phyloP scores from a whole-genome alignment of 2,329 filamentous ascomycete genomes.

The Phialophora chinensis region DNA sequence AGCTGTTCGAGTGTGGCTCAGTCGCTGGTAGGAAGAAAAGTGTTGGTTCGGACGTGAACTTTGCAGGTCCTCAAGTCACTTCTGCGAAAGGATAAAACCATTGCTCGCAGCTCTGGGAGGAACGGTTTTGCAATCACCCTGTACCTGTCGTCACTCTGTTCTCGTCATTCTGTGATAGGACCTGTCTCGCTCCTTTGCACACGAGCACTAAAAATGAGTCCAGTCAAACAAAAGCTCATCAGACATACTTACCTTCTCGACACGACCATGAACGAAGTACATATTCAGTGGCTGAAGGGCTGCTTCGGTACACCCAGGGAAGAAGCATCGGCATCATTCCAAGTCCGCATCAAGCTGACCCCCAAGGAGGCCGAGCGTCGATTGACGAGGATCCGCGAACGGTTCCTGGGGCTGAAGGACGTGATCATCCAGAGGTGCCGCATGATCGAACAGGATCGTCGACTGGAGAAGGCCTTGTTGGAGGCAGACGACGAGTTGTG shows the following conservation, averaged over 20 bases:
- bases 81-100: neutral
- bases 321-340: constrained; percentile 10
- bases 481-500: constrained; percentile 14
- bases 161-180: neutral
- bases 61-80: neutral
- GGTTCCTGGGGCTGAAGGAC: neutral
- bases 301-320: neutral
- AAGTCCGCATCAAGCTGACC: constrained; percentile 24
- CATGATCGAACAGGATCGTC: constrained; percentile 7
- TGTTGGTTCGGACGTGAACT: neutral
- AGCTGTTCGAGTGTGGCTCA: neutral
- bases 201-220: neutral
- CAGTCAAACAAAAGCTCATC: neutral
- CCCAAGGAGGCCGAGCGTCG: constrained; percentile 21
- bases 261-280: neutral
- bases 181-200: neutral
- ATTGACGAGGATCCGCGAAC: constrained; percentile 7
- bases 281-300: neutral
- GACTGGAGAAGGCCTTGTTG: constrained; percentile 8
- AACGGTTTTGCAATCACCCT: neutral
- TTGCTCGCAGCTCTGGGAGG: neutral
- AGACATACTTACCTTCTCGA: neutral
- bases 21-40: neutral
- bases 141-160: no score
- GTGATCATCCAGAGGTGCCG: constrained; percentile 15